Conservation (phyloP, 768 basidiomycete species). For the Mycena vitilis region DNA sequence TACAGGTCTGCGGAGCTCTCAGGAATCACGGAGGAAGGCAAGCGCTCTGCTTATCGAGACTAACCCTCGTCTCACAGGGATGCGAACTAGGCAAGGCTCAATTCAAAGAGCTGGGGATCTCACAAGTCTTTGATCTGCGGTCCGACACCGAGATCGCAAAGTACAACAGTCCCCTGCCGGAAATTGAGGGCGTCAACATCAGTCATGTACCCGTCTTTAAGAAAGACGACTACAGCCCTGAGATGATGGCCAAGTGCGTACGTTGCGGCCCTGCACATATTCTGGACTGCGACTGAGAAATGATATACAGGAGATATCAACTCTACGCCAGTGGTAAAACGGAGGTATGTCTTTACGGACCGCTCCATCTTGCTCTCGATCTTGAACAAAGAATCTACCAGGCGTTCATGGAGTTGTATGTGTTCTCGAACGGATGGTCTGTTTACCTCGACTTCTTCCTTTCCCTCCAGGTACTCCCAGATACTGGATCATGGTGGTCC, state of each 20-base stretch:
- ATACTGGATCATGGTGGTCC: conserved; percentile 79
- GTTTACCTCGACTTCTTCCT: neutral
- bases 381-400: conserved; percentile 43
- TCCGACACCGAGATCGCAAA: conserved; percentile 84
- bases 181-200: conserved; percentile 72
- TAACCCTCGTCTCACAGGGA: conserved; percentile 2
- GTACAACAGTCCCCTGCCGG: conserved; percentile 73
- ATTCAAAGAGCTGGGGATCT: conserved; percentile 70
- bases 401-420: conserved; percentile 78
- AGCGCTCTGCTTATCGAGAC: conserved; percentile 8
- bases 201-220: conserved; percentile 74
- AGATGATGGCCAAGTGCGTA: conserved; percentile 86
- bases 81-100: conserved; percentile 64
- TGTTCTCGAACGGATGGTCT: too few species aligned
- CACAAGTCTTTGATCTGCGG: conserved; percentile 80
- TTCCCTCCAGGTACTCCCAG: conserved; percentile 66
- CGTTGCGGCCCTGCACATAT: conserved; percentile 42
- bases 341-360: conserved; percentile 60
- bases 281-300: conserved; percentile 41
- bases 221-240: conserved; percentile 84
- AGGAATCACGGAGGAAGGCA: conserved; percentile 76
- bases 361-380: neutral
- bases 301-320: conserved; percentile 65
- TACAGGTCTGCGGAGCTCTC: conserved; percentile 83
- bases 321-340: conserved; percentile 85